phyloP scores from a whole-genome alignment of 164 flowering plant species.

The Chimonanthus salicifolius region DNA sequence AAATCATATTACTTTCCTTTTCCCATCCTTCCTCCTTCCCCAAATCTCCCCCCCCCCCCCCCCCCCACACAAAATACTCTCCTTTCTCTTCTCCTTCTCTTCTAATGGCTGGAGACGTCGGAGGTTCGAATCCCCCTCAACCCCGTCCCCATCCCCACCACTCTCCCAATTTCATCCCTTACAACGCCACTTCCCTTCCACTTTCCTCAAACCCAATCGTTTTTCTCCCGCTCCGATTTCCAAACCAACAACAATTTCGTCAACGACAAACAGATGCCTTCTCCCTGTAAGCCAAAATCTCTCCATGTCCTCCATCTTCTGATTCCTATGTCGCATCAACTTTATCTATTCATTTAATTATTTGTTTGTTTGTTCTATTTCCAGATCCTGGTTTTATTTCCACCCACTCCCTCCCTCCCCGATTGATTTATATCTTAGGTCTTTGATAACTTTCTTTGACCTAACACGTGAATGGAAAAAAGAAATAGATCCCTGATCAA shows the following conservation, averaged over 20 bases:
- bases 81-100: background rate
- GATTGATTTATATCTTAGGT: too few species aligned
- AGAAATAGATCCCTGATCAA: background rate
- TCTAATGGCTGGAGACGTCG: constrained; percentile 17
- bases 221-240: background rate
- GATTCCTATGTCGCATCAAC: background rate
- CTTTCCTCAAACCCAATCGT: background rate
- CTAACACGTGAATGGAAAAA: too few species aligned
- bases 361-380: background rate
- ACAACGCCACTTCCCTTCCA: constrained; percentile 15
- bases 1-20: background rate
- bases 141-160: constrained; percentile 9
- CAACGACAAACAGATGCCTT: background rate
- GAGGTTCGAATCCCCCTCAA: constrained; percentile 14
- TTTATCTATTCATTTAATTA: too few species aligned
- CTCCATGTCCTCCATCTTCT: background rate
- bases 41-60: background rate
- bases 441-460: too few species aligned
- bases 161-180: constrained; percentile 6
- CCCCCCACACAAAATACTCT: too few species aligned
- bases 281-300: background rate
- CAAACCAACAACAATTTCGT: background rate
- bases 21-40: constrained; percentile 2
- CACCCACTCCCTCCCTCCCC: too few species aligned
- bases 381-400: background rate